A percentile compares a stretch with the other conserved stretches of the same genome.
Conservation (phyloP, 371 early-diverging fungal species). For the Entomophthora muscae region DNA sequence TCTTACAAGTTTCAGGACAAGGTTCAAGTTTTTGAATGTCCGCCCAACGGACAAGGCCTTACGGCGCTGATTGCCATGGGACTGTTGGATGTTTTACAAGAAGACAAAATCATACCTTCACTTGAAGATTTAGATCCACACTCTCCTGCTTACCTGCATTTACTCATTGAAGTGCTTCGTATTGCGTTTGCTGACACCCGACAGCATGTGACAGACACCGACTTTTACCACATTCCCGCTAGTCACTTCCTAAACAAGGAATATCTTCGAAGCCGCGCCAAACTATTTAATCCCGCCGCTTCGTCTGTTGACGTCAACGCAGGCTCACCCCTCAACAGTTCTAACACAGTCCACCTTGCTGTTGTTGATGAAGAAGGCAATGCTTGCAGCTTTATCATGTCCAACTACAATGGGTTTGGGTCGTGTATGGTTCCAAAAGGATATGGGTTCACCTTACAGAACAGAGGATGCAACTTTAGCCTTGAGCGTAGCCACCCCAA, state of each 20-base stretch:
- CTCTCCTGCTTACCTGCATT: slow-evolving; percentile 43
- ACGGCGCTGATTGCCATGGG: slow-evolving; percentile 53
- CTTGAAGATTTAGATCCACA: slow-evolving; percentile 21
- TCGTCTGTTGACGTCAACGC: slow-evolving; percentile 24
- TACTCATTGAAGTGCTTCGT: slow-evolving; percentile 43
- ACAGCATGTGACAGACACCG: slow-evolving; percentile 48
- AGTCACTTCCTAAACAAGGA: slow-evolving; percentile 30
- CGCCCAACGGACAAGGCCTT: slow-evolving; percentile 65
- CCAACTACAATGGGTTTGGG: slow-evolving; percentile 36
- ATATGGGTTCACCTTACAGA: slow-evolving; percentile 56
- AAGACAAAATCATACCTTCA: slow-evolving; percentile 16
- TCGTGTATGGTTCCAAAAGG: slow-evolving; percentile 34
- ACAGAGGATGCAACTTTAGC: slow-evolving; percentile 49
- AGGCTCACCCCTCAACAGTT: slow-evolving; percentile 37
- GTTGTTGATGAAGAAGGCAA: slow-evolving; percentile 64
- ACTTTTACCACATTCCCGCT: slow-evolving; percentile 24
- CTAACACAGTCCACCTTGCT: slow-evolving; percentile 62
- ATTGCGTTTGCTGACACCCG: slow-evolving; percentile 61
- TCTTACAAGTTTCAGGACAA: slow-evolving; percentile 37
- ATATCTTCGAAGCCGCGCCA: slow-evolving; percentile 35
- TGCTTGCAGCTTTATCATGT: slow-evolving; percentile 66
- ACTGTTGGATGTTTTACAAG: slow-evolving; percentile 37
- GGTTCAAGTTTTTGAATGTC: slow-evolving; percentile 46
- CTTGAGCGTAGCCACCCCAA: slow-evolving; percentile 44
- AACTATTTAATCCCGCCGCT: slow-evolving; percentile 25